phyloP scores from a whole-genome alignment of 257 asterid species.

The Leonotis leonurus region DNA sequence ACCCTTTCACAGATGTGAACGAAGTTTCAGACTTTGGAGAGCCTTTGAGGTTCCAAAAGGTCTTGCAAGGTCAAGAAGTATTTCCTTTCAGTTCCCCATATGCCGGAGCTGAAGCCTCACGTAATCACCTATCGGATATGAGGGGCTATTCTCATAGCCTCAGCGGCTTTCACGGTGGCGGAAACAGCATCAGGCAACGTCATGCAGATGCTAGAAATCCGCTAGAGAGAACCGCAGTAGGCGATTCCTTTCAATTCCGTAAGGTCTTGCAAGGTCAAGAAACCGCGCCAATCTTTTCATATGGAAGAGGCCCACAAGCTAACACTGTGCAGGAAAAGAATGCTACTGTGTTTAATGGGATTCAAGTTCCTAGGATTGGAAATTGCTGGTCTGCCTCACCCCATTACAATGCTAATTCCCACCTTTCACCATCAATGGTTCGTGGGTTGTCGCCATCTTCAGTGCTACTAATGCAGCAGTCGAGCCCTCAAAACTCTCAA shows the following conservation, averaged over 20 bases:
- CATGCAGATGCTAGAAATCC: constrained; percentile 32
- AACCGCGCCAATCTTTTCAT: constrained; percentile 36
- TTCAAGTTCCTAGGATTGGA: constrained; percentile 33
- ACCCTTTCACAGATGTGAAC: constrained; percentile 46
- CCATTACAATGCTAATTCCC: constrained; percentile 29
- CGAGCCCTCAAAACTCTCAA: constrained; percentile 35
- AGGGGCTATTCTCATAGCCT: constrained; percentile 41
- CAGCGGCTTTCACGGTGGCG: constrained; percentile 22
- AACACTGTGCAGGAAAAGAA: constrained; percentile 25
- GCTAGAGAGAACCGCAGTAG: constrained; percentile 28
- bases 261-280: constrained; percentile 99
- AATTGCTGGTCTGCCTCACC: constrained; percentile 43
- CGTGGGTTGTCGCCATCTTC: constrained; percentile 49
- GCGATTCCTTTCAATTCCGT: constrained; percentile 55
- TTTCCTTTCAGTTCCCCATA: constrained; percentile 43
- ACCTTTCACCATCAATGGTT: constrained; percentile 20
- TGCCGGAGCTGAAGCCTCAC: constrained; percentile 36
- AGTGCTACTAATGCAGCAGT: constrained; percentile 38
- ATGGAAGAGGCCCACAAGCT: constrained; percentile 35
- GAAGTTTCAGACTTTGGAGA: constrained; percentile 70
- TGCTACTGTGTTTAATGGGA: constrained; percentile 26
- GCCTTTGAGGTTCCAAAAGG: constrained; percentile 82
- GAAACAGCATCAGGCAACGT: constrained; percentile 24
- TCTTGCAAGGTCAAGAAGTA: constrained; percentile 99
- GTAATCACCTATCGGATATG: constrained; percentile 37